These are phyloP conservation scores for Eragrostis tef DNA, from an alignment of 202 grass and related monocot species.

Conservation along the genomic window DNA sequence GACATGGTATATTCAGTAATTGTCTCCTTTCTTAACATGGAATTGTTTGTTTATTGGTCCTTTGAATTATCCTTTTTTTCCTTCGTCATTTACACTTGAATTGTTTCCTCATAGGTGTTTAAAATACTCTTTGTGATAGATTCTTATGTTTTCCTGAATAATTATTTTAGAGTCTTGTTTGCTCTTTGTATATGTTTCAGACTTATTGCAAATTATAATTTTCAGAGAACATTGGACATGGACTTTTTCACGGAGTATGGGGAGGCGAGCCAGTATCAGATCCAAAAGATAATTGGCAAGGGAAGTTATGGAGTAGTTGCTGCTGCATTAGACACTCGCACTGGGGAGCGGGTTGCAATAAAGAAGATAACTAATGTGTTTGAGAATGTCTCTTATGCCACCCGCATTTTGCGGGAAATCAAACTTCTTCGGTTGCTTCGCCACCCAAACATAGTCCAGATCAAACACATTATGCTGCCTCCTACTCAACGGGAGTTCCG, in stretches of 20 bases:
- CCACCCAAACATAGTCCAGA: slow-evolving; percentile 82
- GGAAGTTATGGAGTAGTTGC: slow-evolving; percentile 90
- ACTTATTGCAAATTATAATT: slow-evolving; percentile 28
- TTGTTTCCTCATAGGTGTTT: slow-evolving; percentile 28
- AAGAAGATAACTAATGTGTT: slow-evolving; percentile 95
- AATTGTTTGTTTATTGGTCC: slow-evolving; percentile 20
- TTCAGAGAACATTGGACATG: slow-evolving; percentile 67
- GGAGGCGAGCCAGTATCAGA: slow-evolving; percentile 80
- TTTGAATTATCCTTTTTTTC: slow-evolving; percentile 9
- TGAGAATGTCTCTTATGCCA: slow-evolving; percentile 82
- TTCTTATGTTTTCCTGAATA: slow-evolving; percentile 26
- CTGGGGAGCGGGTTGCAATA: slow-evolving; percentile 78
- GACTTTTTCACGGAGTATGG: slow-evolving; percentile 96
- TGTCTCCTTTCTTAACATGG: neutral
- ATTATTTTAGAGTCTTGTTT: slow-evolving; percentile 20
- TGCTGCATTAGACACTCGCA: slow-evolving; percentile 75
- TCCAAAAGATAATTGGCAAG: slow-evolving; percentile 82
- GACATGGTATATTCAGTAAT: neutral
- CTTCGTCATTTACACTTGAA: slow-evolving; percentile 2
- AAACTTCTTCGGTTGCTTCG: slow-evolving; percentile 79
- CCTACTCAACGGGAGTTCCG: slow-evolving; percentile 81
- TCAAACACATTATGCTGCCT: slow-evolving; percentile 94
- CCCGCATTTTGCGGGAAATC: slow-evolving; percentile 82
- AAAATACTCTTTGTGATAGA: slow-evolving; percentile 13
- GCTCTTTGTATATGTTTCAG: slow-evolving; percentile 27